Percentiles rank a stretch among this genome's conserved stretches.
Evolutionary conservation across 2,329 filamentous ascomycete species (phyloP).

Genomic region (Septoria linicola): DNA sequence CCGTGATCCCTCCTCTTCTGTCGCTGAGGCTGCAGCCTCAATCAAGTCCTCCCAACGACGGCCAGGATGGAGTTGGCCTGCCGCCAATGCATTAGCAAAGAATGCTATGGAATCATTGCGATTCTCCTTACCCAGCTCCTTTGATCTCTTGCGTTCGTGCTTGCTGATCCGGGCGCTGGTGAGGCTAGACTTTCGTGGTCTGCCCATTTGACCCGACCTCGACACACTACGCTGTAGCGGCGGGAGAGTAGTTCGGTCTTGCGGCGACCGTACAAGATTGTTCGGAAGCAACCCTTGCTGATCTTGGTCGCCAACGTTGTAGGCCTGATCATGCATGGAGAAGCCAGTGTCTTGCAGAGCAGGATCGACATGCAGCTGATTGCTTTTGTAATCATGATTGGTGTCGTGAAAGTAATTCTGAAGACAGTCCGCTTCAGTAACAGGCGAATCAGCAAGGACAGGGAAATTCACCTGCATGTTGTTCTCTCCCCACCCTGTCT

Average conservation of each 20-base stretch:
- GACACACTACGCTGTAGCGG: constrained; percentile 70
- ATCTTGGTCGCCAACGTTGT: constrained; percentile 53
- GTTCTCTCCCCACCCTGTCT: constrained; percentile 66
- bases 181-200: constrained; percentile 82
- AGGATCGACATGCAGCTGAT: constrained; percentile 36
- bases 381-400: constrained; percentile 33
- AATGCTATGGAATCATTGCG: constrained; percentile 77
- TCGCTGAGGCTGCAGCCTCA: constrained; percentile 88
- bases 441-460: constrained; percentile 35
- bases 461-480: constrained; percentile 38
- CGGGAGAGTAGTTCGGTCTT: constrained; percentile 81
- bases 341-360: constrained; percentile 62
- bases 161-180: constrained; percentile 73
- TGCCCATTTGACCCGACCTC: constrained; percentile 56
- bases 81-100: constrained; percentile 77
- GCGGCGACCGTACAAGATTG: constrained; percentile 76
- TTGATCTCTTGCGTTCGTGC: constrained; percentile 79
- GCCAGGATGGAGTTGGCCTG: constrained; percentile 65
- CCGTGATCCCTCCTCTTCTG: constrained; percentile 78
- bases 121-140: constrained; percentile 70
- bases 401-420: constrained; percentile 42
- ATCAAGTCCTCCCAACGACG: constrained; percentile 97
- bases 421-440: constrained; percentile 40
- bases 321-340: constrained; percentile 30
- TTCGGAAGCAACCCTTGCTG: constrained; percentile 75